Conservation (phyloP, 108 stramenopile genomes). For the Stephanodiscus minutulus region DNA sequence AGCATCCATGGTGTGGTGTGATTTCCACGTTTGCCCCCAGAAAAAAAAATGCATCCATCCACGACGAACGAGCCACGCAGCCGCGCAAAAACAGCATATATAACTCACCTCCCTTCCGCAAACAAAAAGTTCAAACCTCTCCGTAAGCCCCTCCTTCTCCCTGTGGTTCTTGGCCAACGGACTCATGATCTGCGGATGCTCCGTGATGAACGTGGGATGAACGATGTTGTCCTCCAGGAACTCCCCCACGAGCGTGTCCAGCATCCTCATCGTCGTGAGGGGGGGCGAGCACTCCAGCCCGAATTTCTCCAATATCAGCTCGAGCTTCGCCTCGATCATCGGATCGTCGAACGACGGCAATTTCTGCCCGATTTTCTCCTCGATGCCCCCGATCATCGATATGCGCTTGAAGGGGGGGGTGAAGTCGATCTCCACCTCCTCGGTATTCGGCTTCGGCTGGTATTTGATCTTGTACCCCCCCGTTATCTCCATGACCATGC, state of each 20-base stretch:
- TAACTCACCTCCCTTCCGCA: slow-evolving; percentile 91
- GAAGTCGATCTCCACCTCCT: slow-evolving; percentile 95
- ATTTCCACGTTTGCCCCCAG: neutral
- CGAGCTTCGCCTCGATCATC: slow-evolving; percentile 78
- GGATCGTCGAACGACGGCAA: slow-evolving; percentile 90
- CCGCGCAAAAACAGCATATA: neutral
- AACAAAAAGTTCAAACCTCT: slow-evolving; percentile 99
- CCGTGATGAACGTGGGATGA: slow-evolving; percentile 90
- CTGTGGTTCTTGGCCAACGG: slow-evolving; percentile 99
- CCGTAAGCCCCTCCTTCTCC: slow-evolving; percentile 91
- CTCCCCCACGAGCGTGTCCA: slow-evolving; percentile 97
- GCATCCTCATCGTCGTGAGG: slow-evolving; percentile 92
- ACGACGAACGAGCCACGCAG: slow-evolving; percentile 2
- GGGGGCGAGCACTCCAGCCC: slow-evolving; percentile 93
- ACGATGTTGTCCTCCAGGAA: slow-evolving; percentile 93
- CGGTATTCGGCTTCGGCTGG: slow-evolving; percentile 88
- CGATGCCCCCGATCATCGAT: slow-evolving; percentile 96
- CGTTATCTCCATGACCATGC: slow-evolving; percentile 94
- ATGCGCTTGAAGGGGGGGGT: slow-evolving; percentile 98
- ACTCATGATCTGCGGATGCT: slow-evolving; percentile 99
- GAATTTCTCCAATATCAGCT: slow-evolving; percentile 71
- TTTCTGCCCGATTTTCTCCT: slow-evolving; percentile 83
- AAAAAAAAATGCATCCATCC: neutral
- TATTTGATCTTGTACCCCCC: slow-evolving; percentile 97
- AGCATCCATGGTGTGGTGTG: slow-evolving; percentile 45